Base-by-base conservation (phyloP, 2,329 filamentous ascomycete genomes). In the Penicillium verrucosum region DNA sequence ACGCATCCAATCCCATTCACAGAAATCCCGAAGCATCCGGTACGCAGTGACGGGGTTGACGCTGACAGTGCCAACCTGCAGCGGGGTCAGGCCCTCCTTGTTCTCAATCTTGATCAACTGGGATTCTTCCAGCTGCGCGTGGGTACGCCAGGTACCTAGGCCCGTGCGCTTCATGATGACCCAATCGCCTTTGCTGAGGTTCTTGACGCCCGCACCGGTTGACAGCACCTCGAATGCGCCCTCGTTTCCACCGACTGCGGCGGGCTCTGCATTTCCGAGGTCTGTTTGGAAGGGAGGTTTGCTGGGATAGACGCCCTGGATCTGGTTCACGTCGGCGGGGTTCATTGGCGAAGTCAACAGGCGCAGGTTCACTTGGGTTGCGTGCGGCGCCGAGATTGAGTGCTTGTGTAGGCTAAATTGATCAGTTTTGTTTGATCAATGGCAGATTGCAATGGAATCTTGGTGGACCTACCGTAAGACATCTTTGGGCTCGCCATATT, bases 21-120 rank as follows among this genome's bases (percentile, higher is more conserved):
- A 80, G 48, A 93, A 97, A 71, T 93, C 89, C 55, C 86, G 85
- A 57, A 99, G 82, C 87, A 99, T 95, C 53, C 92, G 85, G 77
- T 96, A 97, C 2, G 94, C 94, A 1, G 92, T 96, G 73, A 90
- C 92, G 1, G 94, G 94, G 74, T 99, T 99, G 41, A 99, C 89
- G 61, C 85, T 88, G 36, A 96, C 89, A 0, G 92, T 97, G 5
- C 90, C 93, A 11, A 88, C 91, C 70, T 97, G 92, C 5, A 89
- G 76, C 0, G 90, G 81, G 0, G 81, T 88, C 56, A 99, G 76
- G 0, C 88, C 89, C 0, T 85, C 80, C 64, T 83, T 86, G 57
- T 92, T 81, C 51, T 85, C 84, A 46, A 96, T 83, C 64, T 83
- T 86, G 53, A 94, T 78, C 5, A 96, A 74, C 49, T 85, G 75